These are phyloP conservation scores for Talaromyces verruculosus DNA, from an alignment of 2,329 filamentous ascomycete species.

Conservation along the genomic window DNA sequence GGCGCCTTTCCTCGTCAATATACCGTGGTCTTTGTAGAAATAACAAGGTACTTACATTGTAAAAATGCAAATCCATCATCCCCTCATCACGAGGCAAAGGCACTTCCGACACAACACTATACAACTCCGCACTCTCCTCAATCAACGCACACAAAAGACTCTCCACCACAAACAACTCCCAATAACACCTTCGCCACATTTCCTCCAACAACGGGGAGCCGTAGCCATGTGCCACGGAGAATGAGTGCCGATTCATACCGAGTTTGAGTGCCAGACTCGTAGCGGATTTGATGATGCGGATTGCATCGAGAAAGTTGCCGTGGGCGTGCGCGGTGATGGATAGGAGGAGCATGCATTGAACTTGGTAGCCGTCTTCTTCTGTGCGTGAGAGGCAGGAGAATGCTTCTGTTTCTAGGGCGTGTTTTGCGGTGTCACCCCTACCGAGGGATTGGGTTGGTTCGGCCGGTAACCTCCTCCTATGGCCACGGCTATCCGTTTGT, in stretches of 20 bases:
- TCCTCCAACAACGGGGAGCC: conserved; percentile 70
- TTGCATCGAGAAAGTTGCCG: conserved; percentile 28
- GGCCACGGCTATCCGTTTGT: neutral
- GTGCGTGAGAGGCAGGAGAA: conserved; percentile 21
- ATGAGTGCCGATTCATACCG: conserved; percentile 67
- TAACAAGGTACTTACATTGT: neutral
- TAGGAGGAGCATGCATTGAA: conserved; percentile 35
- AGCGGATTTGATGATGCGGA: conserved; percentile 55
- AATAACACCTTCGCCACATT: conserved; percentile 83
- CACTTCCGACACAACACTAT: conserved; percentile 58
- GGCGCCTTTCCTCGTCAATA: conserved; percentile 48
- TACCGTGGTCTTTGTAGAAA: neutral
- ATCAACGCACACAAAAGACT: conserved; percentile 72
- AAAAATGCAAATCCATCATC: neutral
- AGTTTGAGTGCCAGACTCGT: conserved; percentile 69
- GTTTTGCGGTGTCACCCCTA: neutral
- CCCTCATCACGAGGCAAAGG: conserved; percentile 72
- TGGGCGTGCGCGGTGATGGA: conserved; percentile 33
- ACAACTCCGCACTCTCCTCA: conserved; percentile 24
- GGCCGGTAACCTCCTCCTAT: neutral
- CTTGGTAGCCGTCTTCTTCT: conserved; percentile 31
- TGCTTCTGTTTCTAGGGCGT: conserved; percentile 24
- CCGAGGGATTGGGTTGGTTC: neutral
- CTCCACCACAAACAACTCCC: conserved; percentile 73
- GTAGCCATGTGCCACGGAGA: conserved; percentile 35